Conservation (phyloP, 192 early-diverging fungal species). For the Coemansia sp. region DNA sequence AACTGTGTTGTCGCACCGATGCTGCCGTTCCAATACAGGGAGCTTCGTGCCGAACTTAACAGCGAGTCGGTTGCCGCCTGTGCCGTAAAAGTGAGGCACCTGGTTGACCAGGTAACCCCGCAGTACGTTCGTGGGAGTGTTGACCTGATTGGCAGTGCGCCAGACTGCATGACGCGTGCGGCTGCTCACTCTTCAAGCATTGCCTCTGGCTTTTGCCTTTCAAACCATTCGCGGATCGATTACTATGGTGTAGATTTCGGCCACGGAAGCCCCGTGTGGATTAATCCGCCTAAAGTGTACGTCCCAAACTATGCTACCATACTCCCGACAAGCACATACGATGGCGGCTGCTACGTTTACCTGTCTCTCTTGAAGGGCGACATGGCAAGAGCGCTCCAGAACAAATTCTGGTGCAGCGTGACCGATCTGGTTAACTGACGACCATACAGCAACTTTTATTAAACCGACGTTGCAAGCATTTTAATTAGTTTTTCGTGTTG, state of each 20-base stretch:
- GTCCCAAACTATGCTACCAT: conserved; percentile 4
- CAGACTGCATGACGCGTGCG: conserved; percentile 1
- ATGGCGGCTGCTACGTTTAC: conserved; percentile 1
- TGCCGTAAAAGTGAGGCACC: conserved; percentile 2
- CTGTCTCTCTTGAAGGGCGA: not conserved
- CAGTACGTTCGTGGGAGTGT: conserved; percentile 4
- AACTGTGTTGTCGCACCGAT: conserved; percentile 3
- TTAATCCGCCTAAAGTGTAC: conserved; percentile 14
- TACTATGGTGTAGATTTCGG: conserved; percentile 33
- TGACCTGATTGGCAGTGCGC: not conserved
- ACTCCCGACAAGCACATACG: not conserved
- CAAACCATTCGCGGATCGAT: conserved; percentile 26
- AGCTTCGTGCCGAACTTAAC: not conserved
- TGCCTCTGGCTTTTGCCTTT: conserved; percentile 3
- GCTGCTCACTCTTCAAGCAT: conserved; percentile 1
- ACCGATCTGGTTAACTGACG: not conserved
- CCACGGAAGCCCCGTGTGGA: conserved; percentile 16
- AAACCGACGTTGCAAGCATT: not conserved
- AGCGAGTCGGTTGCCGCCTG: conserved; percentile 2
- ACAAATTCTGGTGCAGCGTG: not conserved
- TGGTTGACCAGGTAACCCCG: not conserved
- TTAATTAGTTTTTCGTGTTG: not conserved
- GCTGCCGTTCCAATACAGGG: not conserved
- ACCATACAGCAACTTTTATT: not conserved
- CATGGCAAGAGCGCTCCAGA: not conserved